phyloP scores from a whole-genome alignment of 768 basidiomycete species.

The Agrocybe pediades region DNA sequence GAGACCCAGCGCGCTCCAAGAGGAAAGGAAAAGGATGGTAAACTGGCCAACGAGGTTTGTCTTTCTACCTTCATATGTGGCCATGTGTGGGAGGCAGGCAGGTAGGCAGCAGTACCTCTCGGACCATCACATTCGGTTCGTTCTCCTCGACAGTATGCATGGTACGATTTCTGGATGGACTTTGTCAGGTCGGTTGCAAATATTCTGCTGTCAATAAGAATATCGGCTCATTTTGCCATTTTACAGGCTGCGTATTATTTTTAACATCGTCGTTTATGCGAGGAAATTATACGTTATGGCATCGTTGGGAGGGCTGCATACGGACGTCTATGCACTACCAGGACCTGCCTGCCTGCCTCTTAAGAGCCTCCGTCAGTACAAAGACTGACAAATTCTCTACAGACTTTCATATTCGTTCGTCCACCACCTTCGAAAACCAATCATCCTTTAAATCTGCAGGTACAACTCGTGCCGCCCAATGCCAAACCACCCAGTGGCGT shows the following conservation, averaged over 20 bases:
- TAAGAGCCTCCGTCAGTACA: too few relatives aligned
- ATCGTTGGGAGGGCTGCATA: too few relatives aligned
- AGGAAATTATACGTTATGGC: background rate
- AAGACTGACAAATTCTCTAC: slow-evolving; percentile 8
- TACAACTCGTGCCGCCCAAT: slow-evolving; percentile 84
- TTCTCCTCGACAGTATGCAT: background rate
- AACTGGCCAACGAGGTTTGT: slow-evolving; percentile 32
- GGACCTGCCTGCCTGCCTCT: slow-evolving; percentile 14
- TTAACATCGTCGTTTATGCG: background rate
- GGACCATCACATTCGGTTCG: background rate
- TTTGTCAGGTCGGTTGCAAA: background rate
- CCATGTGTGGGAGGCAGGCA: slow-evolving; percentile 11
- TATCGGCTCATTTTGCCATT: background rate
- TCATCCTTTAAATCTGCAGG: slow-evolving; percentile 87
- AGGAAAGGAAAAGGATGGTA: slow-evolving; percentile 27
- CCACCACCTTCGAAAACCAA: slow-evolving; percentile 86
- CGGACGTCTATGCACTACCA: too few relatives aligned
- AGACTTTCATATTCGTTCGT: slow-evolving; percentile 92
- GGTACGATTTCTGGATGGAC: background rate
- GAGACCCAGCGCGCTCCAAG: slow-evolving; percentile 10
- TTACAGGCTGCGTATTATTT: background rate
- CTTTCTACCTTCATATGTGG: slow-evolving; percentile 5
- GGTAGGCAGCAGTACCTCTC: background rate
- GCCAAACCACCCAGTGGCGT: slow-evolving; percentile 42
- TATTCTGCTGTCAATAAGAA: background rate